Conservation (phyloP, 2,329 filamentous ascomycete genomes). For the Neurospora sp. region DNA sequence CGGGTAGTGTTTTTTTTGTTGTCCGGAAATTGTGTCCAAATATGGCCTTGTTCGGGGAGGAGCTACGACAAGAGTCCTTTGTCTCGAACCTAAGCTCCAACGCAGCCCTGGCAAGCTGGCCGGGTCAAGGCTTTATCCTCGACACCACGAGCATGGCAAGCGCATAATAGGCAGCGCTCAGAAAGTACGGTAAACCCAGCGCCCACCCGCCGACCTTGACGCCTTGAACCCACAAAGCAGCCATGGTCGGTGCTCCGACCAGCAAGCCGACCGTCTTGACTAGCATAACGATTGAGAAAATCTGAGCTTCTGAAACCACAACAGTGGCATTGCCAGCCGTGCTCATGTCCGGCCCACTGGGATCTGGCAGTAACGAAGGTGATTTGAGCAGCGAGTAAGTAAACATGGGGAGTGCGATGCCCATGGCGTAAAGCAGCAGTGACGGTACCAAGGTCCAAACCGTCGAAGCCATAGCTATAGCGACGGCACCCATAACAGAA, state of each 20-base stretch:
- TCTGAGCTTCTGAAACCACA: slow-evolving; percentile 24
- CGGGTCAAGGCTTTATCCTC: slow-evolving; percentile 6
- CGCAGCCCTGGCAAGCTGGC: background rate
- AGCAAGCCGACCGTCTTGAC: slow-evolving; percentile 38
- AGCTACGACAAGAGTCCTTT: background rate
- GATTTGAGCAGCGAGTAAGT: slow-evolving; percentile 39
- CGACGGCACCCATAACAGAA: slow-evolving; percentile 31
- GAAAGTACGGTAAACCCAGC: slow-evolving; percentile 30
- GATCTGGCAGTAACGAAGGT: slow-evolving; percentile 24
- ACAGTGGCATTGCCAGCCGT: background rate
- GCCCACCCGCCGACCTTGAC: slow-evolving; percentile 27
- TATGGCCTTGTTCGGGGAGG: background rate
- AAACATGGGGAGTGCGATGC: slow-evolving; percentile 39
- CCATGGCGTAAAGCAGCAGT: slow-evolving; percentile 36
- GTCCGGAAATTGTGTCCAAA: background rate
- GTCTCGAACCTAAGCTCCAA: background rate
- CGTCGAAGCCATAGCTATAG: slow-evolving; percentile 29
- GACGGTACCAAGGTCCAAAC: slow-evolving; percentile 33
- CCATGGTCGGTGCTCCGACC: slow-evolving; percentile 37
- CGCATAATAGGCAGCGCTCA: slow-evolving; percentile 29
- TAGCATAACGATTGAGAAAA: slow-evolving; percentile 43
- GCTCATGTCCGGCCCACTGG: background rate
- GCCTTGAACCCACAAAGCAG: slow-evolving; percentile 35
- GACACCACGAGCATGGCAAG: slow-evolving; percentile 18
- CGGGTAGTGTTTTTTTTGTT: background rate